phyloP scores from a whole-genome alignment of 441 rosid species.

The Gossypium lobatum region DNA sequence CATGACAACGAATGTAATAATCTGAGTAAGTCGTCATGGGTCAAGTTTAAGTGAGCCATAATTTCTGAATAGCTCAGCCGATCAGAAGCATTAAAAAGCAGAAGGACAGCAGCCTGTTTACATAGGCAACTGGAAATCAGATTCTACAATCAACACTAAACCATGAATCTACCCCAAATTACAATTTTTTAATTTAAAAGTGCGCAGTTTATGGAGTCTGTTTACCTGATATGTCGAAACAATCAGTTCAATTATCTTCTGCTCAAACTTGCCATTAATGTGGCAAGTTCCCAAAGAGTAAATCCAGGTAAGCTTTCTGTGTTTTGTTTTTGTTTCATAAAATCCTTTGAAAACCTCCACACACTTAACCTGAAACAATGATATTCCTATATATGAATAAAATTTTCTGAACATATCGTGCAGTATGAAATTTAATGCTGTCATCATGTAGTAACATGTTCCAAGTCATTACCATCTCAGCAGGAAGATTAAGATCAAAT shows the following conservation, averaged over 20 bases:
- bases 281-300: conserved; percentile 88
- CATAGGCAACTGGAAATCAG: conserved; percentile 4
- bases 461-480: conserved; percentile 65
- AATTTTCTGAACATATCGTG: neutral
- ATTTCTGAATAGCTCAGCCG: conserved; percentile 76
- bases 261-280: conserved; percentile 74
- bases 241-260: conserved; percentile 70
- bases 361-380: conserved; percentile 57
- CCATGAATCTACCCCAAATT: no score
- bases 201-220: neutral
- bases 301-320: conserved; percentile 91
- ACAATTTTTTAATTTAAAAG: neutral
- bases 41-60: conserved; percentile 69
- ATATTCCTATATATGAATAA: conserved; percentile 1
- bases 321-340: conserved; percentile 73
- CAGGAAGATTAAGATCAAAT: conserved; percentile 80
- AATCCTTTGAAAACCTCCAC: conserved; percentile 84
- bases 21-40: conserved; percentile 75
- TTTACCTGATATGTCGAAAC: conserved; percentile 93
- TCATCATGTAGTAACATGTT: neutral
- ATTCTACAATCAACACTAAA: neutral
- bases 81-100: conserved; percentile 74
- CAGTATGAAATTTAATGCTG: neutral
- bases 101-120: conserved; percentile 67
- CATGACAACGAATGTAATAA: conserved; percentile 90